Conservation (phyloP, 345 rosid genomes). For the Fremontodendron californicum region DNA sequence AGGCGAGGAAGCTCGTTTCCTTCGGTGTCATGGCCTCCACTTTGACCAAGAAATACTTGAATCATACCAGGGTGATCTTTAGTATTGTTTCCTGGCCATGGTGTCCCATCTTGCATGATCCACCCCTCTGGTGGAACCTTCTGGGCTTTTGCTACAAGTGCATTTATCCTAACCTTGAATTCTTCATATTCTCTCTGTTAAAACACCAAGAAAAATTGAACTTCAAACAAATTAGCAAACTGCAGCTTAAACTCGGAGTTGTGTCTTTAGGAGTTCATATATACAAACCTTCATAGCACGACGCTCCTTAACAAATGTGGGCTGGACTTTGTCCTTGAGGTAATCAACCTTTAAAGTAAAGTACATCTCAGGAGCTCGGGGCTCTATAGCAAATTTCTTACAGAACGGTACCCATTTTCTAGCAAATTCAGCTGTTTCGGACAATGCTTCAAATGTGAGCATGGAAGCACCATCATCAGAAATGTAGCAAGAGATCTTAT, state of each 20-base stretch:
- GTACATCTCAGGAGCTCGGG: conserved; percentile 74
- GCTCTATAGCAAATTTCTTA: conserved; percentile 63
- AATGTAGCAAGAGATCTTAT: conserved; percentile 85
- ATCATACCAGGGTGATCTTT: conserved; percentile 98
- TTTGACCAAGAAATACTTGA: conserved; percentile 81
- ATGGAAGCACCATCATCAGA: conserved; percentile 96
- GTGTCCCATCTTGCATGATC: conserved; percentile 97
- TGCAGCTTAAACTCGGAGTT: neutral
- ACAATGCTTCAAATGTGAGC: conserved; percentile 85
- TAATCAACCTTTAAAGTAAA: conserved; percentile 74
- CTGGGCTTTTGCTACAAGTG: conserved; percentile 76
- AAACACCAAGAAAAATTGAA: conserved; percentile 9
- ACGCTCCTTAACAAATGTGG: conserved; percentile 86
- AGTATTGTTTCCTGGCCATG: conserved; percentile 98
- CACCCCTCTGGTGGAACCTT: conserved; percentile 85
- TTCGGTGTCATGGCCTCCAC: conserved; percentile 76
- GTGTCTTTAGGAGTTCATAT: neutral
- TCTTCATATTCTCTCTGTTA: conserved; percentile 90
- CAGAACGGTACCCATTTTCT: conserved; percentile 88
- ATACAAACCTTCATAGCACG: conserved; percentile 85
- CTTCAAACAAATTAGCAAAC: neutral
- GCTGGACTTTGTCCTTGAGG: conserved; percentile 93
- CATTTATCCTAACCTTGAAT: conserved; percentile 84
- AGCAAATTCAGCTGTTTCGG: conserved; percentile 77
- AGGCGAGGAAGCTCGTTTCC: conserved; percentile 80